Evolutionary conservation across 1,284 basidiomycete species (phyloP), one percentile per base, ranked within the genome.

Genomic region (Volvariella volvacea): DNA sequence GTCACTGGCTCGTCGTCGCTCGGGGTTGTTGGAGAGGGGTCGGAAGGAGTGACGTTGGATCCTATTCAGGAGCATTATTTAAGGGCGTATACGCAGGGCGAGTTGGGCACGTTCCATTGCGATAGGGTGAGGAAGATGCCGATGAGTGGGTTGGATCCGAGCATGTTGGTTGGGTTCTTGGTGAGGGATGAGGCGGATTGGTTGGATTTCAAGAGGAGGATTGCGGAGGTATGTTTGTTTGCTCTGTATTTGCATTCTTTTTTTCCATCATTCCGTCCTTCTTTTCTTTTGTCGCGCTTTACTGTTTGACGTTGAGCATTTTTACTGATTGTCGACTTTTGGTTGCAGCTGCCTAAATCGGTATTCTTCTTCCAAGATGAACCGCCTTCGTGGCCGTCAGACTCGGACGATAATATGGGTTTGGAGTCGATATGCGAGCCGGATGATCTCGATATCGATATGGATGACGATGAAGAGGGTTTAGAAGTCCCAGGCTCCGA

Each of bases 121-220:
- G 93, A 97, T 20, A 81, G 86, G 16, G 85, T 97, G 36, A 76
- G 91, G 58, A 93, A 94, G 74, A 93, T 98, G 89, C 86, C 88
- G 0, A 66, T 98, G 39, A 80, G 81, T 31, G 83, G 84, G n/a
- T 66, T 99, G 43, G 95, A 98, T 60, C 95, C 96, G 9, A 95
- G 92, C 56, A 98, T 99, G 95, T 70, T 99, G 7, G 73, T 98
- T 44, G 94, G 94, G 14, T 97, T 99, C 62, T 60, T 98, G 52
- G 85, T 88, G 58, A 78, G 78, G 52, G 79, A 88, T 57, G 86
- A 92, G 62, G 69, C 63, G 16, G 92, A 95, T 44, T 95, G 92
- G 83, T 64, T 73, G 12, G 92, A 96, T 63, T 80, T 98, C 48
- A 76, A 82, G 51, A 68, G 65, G 42, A 73, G 92, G 47, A 80